These are phyloP conservation scores for Boletus eberwhitei DNA, from an alignment of 768 basidiomycete species.

Conservation along the genomic window DNA sequence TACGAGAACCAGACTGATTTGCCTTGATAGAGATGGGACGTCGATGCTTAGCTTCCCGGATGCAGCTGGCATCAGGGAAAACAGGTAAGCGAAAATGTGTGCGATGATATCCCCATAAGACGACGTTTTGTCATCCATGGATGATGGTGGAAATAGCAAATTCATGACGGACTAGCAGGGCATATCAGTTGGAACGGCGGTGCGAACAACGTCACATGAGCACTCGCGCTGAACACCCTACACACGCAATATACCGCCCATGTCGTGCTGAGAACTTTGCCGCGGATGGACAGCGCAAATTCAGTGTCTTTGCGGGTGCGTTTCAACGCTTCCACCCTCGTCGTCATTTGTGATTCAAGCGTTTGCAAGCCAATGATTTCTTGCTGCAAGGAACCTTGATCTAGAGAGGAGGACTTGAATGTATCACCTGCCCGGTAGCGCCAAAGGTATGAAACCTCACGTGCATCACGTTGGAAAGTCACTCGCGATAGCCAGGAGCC, in stretches of 20 bases:
- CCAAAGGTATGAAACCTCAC: conserved; percentile 22
- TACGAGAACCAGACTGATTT: conserved; percentile 65
- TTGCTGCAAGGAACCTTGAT: conserved; percentile 40
- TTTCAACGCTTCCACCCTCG: conserved; percentile 50
- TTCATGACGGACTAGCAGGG: conserved; percentile 31
- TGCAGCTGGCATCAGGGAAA: conserved; percentile 37
- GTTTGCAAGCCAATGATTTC: conserved; percentile 65
- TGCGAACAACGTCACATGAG: conserved; percentile 4
- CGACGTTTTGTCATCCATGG: conserved; percentile 35
- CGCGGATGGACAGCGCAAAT: conserved; percentile 54
- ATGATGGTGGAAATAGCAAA: conserved; percentile 32
- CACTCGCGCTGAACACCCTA: conserved; percentile 58
- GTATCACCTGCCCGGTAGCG: neutral
- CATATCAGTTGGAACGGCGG: conserved; percentile 15
- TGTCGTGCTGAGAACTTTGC: conserved; percentile 46
- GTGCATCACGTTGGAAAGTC: conserved; percentile 31
- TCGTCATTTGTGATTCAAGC: conserved; percentile 64
- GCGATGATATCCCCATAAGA: conserved; percentile 45
- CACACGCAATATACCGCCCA: conserved; percentile 69
- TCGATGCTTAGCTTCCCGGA: conserved; percentile 31
- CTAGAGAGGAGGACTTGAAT: conserved; percentile 21
- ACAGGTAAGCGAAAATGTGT: conserved; percentile 37
- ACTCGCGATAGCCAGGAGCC: conserved; percentile 29
- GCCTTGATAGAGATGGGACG: conserved; percentile 44
- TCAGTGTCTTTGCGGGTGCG: conserved; percentile 45